Conservation (phyloP, 2,329 filamentous ascomycete species). For the Fusarium irregulare region DNA sequence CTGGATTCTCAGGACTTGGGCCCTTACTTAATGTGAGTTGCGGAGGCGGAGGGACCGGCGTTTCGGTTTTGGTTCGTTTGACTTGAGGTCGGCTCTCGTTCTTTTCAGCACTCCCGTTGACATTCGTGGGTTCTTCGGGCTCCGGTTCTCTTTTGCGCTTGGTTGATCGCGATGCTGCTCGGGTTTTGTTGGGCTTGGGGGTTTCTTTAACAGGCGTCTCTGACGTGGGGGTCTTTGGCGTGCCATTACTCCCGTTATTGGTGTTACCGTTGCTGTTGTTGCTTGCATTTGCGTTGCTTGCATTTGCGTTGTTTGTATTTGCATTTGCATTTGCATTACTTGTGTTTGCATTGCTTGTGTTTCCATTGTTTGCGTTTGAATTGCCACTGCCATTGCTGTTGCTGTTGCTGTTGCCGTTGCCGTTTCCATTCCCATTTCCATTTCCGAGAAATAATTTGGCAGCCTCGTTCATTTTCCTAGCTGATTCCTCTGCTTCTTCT, state of each 20-base stretch:
- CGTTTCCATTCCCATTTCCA: slow-evolving; percentile 29
- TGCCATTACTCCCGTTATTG: slow-evolving; percentile 32
- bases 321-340: background rate
- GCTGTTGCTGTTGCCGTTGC: slow-evolving; percentile 12
- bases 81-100: slow-evolving; percentile 52
- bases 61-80: slow-evolving; percentile 68
- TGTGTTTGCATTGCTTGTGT: slow-evolving; percentile 35
- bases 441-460: slow-evolving; percentile 59
- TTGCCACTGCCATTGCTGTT: slow-evolving; percentile 18
- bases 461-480: slow-evolving; percentile 62
- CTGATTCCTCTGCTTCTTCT: slow-evolving; percentile 70
- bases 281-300: background rate
- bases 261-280: background rate
- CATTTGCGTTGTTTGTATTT: background rate
- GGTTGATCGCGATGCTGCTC: slow-evolving; percentile 50
- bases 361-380: background rate
- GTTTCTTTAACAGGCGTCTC: slow-evolving; percentile 47
- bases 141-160: slow-evolving; percentile 61
- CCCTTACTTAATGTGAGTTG: slow-evolving; percentile 49
- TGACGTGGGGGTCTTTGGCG: slow-evolving; percentile 43
- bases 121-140: slow-evolving; percentile 46
- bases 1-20: slow-evolving; percentile 38
- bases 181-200: slow-evolving; percentile 44
- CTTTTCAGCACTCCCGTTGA: slow-evolving; percentile 40
- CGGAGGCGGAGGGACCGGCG: slow-evolving; percentile 62